These are phyloP conservation scores for Zhuliangozyma blackwelliae DNA, from an alignment of 1,139 yeast genomes.

Conservation along the genomic window DNA sequence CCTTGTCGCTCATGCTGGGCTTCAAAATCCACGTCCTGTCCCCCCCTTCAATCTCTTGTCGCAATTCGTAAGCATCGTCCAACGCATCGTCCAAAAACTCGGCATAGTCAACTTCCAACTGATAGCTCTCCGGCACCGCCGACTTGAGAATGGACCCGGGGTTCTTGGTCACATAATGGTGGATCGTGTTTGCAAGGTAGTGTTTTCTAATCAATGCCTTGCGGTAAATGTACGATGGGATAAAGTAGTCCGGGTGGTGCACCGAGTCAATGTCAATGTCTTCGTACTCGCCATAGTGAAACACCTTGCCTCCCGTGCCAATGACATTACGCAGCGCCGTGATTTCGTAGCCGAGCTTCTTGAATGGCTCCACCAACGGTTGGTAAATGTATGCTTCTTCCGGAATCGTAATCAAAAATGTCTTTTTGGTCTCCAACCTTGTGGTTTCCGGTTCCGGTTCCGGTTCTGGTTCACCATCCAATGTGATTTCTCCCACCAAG, in stretches of 20 bases:
- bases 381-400: conserved; percentile 52
- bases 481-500: conserved; percentile 51
- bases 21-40: conserved; percentile 82
- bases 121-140: conserved; percentile 73
- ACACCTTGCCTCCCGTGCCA: conserved; percentile 27
- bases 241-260: conserved; percentile 46
- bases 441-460: too few species aligned
- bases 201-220: conserved; percentile 90
- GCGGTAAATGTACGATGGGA: conserved; percentile 79
- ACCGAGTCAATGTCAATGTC: conserved; percentile 72
- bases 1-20: conserved; percentile 96
- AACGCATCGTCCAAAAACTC: conserved; percentile 91
- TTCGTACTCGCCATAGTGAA: conserved; percentile 90
- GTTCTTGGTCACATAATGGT: conserved; percentile 66
- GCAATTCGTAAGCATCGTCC: conserved; percentile 85
- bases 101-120: conserved; percentile 90
- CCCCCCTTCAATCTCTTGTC: conserved; percentile 66
- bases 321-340: conserved; percentile 22
- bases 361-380: conserved; percentile 47
- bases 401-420: conserved; percentile 31
- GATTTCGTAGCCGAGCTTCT: conserved; percentile 24
- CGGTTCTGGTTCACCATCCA: conserved; percentile 13
- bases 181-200: conserved; percentile 76
- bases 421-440: conserved; percentile 3
- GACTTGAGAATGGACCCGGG: conserved; percentile 57